Conservation (phyloP, 1,284 basidiomycete species). For the Golubevia sp. region DNA sequence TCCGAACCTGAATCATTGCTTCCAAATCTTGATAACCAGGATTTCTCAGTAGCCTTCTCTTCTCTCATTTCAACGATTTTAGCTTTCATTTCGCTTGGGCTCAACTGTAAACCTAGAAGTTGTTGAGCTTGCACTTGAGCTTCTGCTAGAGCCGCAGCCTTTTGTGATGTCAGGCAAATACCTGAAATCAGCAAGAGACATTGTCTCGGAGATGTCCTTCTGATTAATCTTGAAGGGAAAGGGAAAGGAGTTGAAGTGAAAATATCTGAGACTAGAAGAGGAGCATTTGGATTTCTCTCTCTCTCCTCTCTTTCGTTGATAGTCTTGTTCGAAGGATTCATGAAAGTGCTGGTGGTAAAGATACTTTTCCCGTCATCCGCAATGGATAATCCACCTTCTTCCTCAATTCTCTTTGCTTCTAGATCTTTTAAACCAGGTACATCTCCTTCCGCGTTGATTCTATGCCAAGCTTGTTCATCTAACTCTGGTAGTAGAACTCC, state of each 20-base stretch:
- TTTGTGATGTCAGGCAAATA: background rate
- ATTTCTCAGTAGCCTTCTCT: too few species aligned
- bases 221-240: slow-evolving; percentile 9
- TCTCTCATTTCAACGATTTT: background rate
- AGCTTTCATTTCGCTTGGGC: background rate
- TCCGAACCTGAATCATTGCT: background rate
- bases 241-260: too few species aligned
- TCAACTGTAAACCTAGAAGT: background rate
- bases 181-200: slow-evolving; percentile 43
- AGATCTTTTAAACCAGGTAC: background rate
- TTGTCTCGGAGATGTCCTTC: slow-evolving; percentile 53
- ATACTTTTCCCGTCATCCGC: background rate
- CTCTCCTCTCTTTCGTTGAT: too few species aligned
- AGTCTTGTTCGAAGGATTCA: background rate
- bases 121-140: slow-evolving; percentile 4
- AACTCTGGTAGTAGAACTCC: background rate
- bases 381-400: background rate
- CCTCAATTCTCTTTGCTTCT: background rate
- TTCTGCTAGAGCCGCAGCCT: slow-evolving; percentile 4
- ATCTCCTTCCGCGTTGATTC: background rate
- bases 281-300: background rate
- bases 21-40: too few species aligned
- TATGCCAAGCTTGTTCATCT: background rate
- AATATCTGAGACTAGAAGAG: background rate
- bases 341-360: background rate